These are phyloP conservation scores for Mollisiaceae sp. DNA, from an alignment of 2,329 filamentous ascomycete genomes.

Conservation along the genomic window DNA sequence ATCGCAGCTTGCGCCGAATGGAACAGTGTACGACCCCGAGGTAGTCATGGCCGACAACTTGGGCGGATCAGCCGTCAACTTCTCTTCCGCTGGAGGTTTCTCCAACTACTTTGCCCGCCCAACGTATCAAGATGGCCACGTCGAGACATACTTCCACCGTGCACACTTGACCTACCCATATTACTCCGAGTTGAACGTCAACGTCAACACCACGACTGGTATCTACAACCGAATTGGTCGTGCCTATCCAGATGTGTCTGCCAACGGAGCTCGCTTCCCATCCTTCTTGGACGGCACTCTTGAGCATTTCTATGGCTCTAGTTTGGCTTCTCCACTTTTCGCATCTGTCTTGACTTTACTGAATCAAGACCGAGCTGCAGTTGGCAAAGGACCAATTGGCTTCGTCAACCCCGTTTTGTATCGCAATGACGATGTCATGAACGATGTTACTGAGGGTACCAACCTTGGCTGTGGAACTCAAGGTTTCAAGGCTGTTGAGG, in stretches of 20 bases:
- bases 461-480: slow-evolving; percentile 42
- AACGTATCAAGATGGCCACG: slow-evolving; percentile 52
- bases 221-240: slow-evolving; percentile 55
- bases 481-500: slow-evolving; percentile 44
- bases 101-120: slow-evolving; percentile 57
- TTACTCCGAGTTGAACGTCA: slow-evolving; percentile 36
- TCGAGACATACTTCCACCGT: slow-evolving; percentile 49
- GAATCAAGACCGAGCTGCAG: slow-evolving; percentile 48
- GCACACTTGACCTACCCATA: slow-evolving; percentile 31
- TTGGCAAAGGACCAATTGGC: slow-evolving; percentile 48
- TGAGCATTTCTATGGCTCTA: slow-evolving; percentile 29
- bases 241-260: slow-evolving; percentile 59
- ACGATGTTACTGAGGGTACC: slow-evolving; percentile 43
- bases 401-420: slow-evolving; percentile 50
- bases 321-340: slow-evolving; percentile 32
- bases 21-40: slow-evolving; percentile 37
- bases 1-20: slow-evolving; percentile 55
- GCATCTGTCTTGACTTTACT: slow-evolving; percentile 38
- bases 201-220: slow-evolving; percentile 51
- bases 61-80: slow-evolving; percentile 46
- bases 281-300: slow-evolving; percentile 19
- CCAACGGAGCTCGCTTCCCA: slow-evolving; percentile 51
- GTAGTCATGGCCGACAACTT: slow-evolving; percentile 34
- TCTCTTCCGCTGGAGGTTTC: slow-evolving; percentile 54
- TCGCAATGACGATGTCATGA: slow-evolving; percentile 38